phyloP scores from a whole-genome alignment of 768 basidiomycete genomes.

The Phlebiopsis flavidoalba region DNA sequence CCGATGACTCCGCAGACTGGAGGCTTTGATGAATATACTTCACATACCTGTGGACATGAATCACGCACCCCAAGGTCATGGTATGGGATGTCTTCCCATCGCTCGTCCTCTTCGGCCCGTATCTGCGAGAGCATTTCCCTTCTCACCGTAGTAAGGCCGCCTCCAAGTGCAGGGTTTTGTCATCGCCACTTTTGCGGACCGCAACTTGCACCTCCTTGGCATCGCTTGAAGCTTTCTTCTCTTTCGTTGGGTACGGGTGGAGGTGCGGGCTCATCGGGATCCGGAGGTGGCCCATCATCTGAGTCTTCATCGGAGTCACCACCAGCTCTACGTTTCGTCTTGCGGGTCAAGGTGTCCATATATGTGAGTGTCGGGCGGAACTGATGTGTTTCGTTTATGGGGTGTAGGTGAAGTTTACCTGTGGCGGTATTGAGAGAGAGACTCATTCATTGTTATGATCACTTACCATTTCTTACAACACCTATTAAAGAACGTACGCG shows the following conservation, averaged over 20 bases:
- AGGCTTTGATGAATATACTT: conserved; percentile 9
- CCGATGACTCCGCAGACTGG: conserved; percentile 55
- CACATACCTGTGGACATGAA: not conserved
- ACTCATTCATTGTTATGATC: not conserved
- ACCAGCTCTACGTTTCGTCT: conserved; percentile 44
- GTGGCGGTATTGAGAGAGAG: conserved; percentile 10
- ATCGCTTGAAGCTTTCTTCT: conserved; percentile 48
- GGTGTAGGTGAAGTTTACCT: conserved; percentile 76
- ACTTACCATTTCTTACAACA: conserved; percentile 63
- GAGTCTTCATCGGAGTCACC: conserved; percentile 64
- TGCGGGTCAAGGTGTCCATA: conserved; percentile 67
- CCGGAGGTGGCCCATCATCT: conserved; percentile 74
- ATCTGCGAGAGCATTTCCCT: conserved; percentile 76
- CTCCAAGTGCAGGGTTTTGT: conserved; percentile 50
- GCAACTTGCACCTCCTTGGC: conserved; percentile 76
- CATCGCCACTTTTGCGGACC: conserved; percentile 59
- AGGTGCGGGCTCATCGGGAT: conserved; percentile 68
- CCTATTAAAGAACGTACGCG: conserved; percentile 74
- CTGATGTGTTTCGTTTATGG: conserved; percentile 74
- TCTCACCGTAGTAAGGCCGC: conserved; percentile 63
- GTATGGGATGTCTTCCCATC: conserved; percentile 67
- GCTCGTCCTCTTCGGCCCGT: conserved; percentile 72
- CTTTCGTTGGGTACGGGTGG: conserved; percentile 48
- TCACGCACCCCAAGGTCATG: conserved; percentile 55
- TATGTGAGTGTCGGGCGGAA: conserved; percentile 80